Conservation (phyloP, 2,329 filamentous ascomycete genomes). For the Beauveria asiatica region DNA sequence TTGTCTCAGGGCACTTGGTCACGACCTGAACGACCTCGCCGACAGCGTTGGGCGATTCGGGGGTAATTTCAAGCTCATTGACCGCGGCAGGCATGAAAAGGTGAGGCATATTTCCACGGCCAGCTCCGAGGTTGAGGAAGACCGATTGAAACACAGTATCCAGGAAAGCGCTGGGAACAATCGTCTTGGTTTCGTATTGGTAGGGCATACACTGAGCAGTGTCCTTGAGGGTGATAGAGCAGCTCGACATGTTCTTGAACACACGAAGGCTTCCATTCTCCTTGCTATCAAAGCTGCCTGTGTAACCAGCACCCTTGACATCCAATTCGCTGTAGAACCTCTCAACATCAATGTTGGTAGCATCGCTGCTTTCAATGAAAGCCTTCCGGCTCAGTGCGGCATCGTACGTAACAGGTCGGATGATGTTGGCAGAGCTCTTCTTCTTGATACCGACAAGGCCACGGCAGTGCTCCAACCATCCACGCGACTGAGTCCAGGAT, state of each 20-base stretch:
- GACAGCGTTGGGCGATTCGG: slow-evolving; percentile 16
- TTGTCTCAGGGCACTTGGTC: slow-evolving; percentile 17
- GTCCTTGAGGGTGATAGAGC: slow-evolving; percentile 31
- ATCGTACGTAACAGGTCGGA: slow-evolving; percentile 14
- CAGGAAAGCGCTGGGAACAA: slow-evolving; percentile 37
- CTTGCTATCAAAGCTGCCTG: slow-evolving; percentile 17
- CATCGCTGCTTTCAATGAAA: neutral
- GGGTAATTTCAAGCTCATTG: slow-evolving; percentile 23
- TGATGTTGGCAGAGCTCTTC: slow-evolving; percentile 13
- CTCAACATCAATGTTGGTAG: slow-evolving; percentile 11
- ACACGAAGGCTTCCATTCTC: slow-evolving; percentile 11
- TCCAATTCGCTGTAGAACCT: slow-evolving; percentile 21
- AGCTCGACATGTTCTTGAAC: slow-evolving; percentile 13
- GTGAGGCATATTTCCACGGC: slow-evolving; percentile 20
- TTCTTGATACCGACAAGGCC: slow-evolving; percentile 37
- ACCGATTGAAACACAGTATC: slow-evolving; percentile 36
- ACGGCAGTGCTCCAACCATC: slow-evolving; percentile 51
- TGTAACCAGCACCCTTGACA: slow-evolving; percentile 19
- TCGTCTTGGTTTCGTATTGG: slow-evolving; percentile 32
- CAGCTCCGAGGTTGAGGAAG: slow-evolving; percentile 30
- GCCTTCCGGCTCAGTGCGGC: slow-evolving; percentile 12
- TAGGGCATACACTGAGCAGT: slow-evolving; percentile 37
- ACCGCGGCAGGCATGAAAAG: slow-evolving; percentile 30
- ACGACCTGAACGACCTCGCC: slow-evolving; percentile 23
- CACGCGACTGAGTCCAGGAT: slow-evolving; percentile 40